Evolutionary conservation across 805 yeast species (phyloP), one percentile per base, ranked within the genome.

Genomic region (Tetrapisispora pingtungensis): DNA sequence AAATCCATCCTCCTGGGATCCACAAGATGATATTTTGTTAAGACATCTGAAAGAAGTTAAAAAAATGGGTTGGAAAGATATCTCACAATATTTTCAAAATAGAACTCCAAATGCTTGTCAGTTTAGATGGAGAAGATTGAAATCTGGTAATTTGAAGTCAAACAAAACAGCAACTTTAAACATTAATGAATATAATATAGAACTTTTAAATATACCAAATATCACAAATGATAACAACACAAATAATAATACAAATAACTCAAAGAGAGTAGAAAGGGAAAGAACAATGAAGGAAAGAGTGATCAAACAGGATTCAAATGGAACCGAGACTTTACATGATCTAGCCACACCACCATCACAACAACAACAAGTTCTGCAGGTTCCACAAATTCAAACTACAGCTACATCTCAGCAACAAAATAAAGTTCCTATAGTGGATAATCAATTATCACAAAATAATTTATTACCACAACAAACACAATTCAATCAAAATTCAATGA

Each of bases 91-190:
- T 56, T 86, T 86, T 62, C 73, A 77, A 36, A 81, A 81, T 59
- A 69, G 95, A 58, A 86, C 95, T 2, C 88, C 94, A 32, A 86
- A 84, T 58, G 94, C 94, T 2, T 84, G 95, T 55, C 94, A 84
- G 65, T 84, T 84, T 58, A 75, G 95, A 53, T 86, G 95, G 95
- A 74, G 95, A 61, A 66, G 95, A 49, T 66, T 80, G 39, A 75
- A 68, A 49, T 67, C 71, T 1, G 73, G 73, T 1, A 62, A 67
- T 20, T 50, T 69, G 42, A 69, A 70, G 46, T 54, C 59, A 15
- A 59, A 58, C 40, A 58, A 54, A 35, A 56, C 62, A 4, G 63
- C 64, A 6, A 40, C 33, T 35, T 24, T 44, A 15, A 36, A 38
- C 10, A 36, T 42, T 8, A 31, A 36, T 14, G 45, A 42, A 26